Conservation (phyloP, 2,329 filamentous ascomycete genomes). For the Penicillium sp. region DNA sequence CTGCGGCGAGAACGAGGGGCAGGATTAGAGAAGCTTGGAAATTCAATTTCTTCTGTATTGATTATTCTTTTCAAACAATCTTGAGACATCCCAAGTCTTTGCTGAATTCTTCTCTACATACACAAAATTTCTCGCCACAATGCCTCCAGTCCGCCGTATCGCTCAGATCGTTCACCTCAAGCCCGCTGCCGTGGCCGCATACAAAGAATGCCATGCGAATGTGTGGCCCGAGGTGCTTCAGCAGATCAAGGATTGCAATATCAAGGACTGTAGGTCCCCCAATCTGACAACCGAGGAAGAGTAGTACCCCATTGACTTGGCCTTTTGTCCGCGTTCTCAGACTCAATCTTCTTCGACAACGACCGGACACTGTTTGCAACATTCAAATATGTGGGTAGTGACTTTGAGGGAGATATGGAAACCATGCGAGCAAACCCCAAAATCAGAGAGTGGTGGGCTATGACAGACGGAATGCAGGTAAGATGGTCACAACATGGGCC, state of each 20-base stretch:
- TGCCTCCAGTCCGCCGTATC: slow-evolving; percentile 49
- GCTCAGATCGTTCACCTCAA: slow-evolving; percentile 74
- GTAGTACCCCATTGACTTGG: background rate
- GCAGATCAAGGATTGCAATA: slow-evolving; percentile 75
- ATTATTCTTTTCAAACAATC: background rate
- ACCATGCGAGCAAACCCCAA: slow-evolving; percentile 72
- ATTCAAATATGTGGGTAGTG: slow-evolving; percentile 76
- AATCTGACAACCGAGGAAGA: background rate
- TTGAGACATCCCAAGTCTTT: background rate
- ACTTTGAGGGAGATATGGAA: slow-evolving; percentile 75
- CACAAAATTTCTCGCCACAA: slow-evolving; percentile 6
- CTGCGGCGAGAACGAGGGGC: slow-evolving; percentile 20
- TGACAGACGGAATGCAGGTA: slow-evolving; percentile 76
- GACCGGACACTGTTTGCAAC: slow-evolving; percentile 69
- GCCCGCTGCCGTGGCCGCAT: slow-evolving; percentile 65
- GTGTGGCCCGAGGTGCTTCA: slow-evolving; percentile 78
- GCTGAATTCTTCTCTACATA: background rate
- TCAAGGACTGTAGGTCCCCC: slow-evolving; percentile 64
- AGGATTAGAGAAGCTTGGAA: background rate
- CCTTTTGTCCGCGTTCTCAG: slow-evolving; percentile 40
- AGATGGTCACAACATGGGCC: background rate
- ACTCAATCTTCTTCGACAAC: slow-evolving; percentile 72
- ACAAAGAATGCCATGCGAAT: slow-evolving; percentile 71
- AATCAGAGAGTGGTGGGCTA: slow-evolving; percentile 76
- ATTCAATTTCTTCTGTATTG: background rate